Evolutionary conservation across 225 moss, liverwort and hornwort species (phyloP).

Genomic region (Antitrichia curtipendula): DNA sequence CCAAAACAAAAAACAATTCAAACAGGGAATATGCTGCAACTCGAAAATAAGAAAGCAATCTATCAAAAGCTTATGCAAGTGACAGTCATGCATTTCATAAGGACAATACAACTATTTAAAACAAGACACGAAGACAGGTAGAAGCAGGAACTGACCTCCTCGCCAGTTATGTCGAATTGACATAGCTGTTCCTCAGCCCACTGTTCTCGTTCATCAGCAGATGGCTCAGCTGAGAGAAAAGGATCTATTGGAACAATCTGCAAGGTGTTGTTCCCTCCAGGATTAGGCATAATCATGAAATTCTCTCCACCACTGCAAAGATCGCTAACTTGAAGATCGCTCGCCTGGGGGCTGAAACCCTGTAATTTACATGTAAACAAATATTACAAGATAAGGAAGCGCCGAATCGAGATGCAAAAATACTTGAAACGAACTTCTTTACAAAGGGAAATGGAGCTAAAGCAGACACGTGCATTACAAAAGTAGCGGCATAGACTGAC

Average conservation of each 20-base stretch:
- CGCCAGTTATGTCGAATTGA: background rate
- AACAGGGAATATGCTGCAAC: background rate
- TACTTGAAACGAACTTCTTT: background rate
- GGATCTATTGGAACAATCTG: background rate
- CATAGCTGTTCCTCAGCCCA: background rate
- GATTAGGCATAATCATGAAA: background rate
- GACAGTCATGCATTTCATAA: background rate
- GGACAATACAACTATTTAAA: background rate
- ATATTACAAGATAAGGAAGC: background rate
- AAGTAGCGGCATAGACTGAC: background rate
- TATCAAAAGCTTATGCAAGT: background rate
- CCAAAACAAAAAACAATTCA: background rate
- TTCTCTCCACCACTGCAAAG: background rate
- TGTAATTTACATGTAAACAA: background rate
- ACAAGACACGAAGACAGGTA: background rate
- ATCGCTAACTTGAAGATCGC: background rate
- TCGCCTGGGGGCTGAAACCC: background rate
- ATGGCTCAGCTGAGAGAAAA: background rate
- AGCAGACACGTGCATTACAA: background rate
- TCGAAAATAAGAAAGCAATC: background rate
- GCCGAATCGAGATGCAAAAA: background rate
- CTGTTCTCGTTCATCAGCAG: background rate
- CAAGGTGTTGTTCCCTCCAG: background rate
- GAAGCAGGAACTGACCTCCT: background rate
- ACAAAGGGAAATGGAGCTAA: background rate